Evolutionary conservation across 257 asterid species (phyloP), one percentile per base, ranked within the genome.

Genomic region (Orobanche coerulescens): DNA sequence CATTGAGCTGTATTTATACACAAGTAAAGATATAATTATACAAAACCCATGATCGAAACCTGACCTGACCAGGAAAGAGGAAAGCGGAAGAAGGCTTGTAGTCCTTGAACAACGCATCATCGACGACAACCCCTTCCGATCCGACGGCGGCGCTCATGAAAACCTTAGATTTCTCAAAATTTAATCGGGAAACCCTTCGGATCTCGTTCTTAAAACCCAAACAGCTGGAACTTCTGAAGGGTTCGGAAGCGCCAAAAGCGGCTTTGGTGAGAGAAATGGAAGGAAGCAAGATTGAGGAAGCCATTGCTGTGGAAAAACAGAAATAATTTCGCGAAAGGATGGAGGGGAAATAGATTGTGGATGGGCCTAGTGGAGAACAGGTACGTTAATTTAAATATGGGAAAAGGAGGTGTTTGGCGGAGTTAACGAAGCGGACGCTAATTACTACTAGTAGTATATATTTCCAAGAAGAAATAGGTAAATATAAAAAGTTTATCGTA

Each of bases 21-120:
- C 24, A 68, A 49, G 36, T 3, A 28, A 46, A 36, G 26, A 19
- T 33, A n/a, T 14, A 58, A 42, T 39, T 19, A 20, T 5, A 11
- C 26, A 46, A 36, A 64, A 47, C 22, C 59, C 18, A 49, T 3
- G 43, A 26, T 5, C 11, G 39, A 33, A 52, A 46, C 19, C 79
- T 11, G 19, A 92, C 96, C 96, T 93, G 99, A 12, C 99, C 99
- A 40, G 99, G 99, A 53, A 93, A 93, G 60, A 93, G 87, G 79
- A 93, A 93, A 66, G 95, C 99, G 55, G 76, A 62, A 50, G 83
- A 79, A 78, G 97, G 87, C 67, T 80, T 84, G 60, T 84, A 89
- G 68, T 84, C 97, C 54, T 77, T 66, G 67, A 86, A 89, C 42
- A 84, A 62, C 58, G 85, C 74, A 69, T 93, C 99, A 52, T 79